Evolutionary conservation across 768 basidiomycete genomes (phyloP).

Genomic region (Leccinum sublutescens): DNA sequence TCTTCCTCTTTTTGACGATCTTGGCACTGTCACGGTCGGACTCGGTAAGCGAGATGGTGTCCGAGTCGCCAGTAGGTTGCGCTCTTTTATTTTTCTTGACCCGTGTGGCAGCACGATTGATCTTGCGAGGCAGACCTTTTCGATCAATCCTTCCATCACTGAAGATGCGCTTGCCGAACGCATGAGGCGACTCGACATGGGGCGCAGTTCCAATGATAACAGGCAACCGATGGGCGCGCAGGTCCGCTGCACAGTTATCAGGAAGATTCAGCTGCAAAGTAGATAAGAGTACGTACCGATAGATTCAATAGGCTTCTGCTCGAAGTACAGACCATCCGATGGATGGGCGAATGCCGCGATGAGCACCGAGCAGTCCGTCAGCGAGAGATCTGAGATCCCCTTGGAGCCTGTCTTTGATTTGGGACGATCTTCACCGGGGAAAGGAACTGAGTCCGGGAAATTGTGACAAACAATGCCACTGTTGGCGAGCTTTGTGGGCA

Average conservation of each 20-base stretch:
- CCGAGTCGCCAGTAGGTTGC: background rate
- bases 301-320: background rate
- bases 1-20: background rate
- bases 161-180: background rate
- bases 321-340: background rate
- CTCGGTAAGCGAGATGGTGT: background rate
- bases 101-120: background rate
- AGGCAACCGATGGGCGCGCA: background rate
- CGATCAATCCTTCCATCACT: background rate
- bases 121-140: background rate
- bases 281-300: background rate
- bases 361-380: background rate
- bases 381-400: slow-evolving; percentile 1
- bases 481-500: background rate
- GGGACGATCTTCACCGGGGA: background rate
- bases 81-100: background rate
- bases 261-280: background rate
- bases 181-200: background rate
- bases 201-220: background rate
- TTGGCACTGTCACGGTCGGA: background rate
- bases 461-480: background rate
- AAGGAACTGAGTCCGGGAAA: background rate
- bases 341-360: background rate
- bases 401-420: background rate
- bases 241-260: background rate